Evolutionary conservation across 192 early-diverging fungal species (phyloP).

Genomic region (Coemansia sp.): DNA sequence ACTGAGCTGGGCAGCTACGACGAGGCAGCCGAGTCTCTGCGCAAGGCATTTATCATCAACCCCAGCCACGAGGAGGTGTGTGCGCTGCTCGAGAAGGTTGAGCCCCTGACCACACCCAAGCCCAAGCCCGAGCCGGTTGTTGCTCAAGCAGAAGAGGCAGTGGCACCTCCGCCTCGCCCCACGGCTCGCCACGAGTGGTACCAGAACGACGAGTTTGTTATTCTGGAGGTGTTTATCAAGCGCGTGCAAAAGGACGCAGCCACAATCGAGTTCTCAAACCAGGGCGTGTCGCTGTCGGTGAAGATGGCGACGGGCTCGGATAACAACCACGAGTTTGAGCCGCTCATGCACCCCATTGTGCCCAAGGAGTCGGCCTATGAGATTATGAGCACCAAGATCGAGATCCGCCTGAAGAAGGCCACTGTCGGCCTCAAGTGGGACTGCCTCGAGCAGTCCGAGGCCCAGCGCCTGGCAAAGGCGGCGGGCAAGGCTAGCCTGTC

Average conservation of each 20-base stretch:
- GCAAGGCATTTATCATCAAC: constrained; percentile 60
- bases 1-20: constrained; percentile 59
- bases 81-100: constrained; percentile 32
- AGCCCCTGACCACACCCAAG: constrained; percentile 44
- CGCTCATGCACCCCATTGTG: constrained; percentile 74
- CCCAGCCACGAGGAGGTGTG: constrained; percentile 50
- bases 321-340: constrained; percentile 90
- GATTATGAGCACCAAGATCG: constrained; percentile 92
- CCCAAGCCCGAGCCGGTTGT: constrained; percentile 21
- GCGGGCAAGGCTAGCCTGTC: constrained; percentile 51
- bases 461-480: constrained; percentile 33
- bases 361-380: constrained; percentile 69
- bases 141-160: not conserved
- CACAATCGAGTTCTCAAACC: constrained; percentile 62
- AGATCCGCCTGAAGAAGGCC: constrained; percentile 84
- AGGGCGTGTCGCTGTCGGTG: constrained; percentile 72
- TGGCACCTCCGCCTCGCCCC: constrained; percentile 10
- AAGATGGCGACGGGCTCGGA: constrained; percentile 83
- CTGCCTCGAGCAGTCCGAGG: constrained; percentile 58
- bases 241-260: constrained; percentile 72
- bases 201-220: constrained; percentile 89
- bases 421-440: constrained; percentile 80
- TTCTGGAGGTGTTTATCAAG: constrained; percentile 89
- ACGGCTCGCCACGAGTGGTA: constrained; percentile 91
- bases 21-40: constrained; percentile 58